Percentiles rank a stretch among this genome's conserved stretches.
Evolutionary conservation across 176 grass and related monocot genomes (phyloP).

Genomic region (Calamus simplicifolius): DNA sequence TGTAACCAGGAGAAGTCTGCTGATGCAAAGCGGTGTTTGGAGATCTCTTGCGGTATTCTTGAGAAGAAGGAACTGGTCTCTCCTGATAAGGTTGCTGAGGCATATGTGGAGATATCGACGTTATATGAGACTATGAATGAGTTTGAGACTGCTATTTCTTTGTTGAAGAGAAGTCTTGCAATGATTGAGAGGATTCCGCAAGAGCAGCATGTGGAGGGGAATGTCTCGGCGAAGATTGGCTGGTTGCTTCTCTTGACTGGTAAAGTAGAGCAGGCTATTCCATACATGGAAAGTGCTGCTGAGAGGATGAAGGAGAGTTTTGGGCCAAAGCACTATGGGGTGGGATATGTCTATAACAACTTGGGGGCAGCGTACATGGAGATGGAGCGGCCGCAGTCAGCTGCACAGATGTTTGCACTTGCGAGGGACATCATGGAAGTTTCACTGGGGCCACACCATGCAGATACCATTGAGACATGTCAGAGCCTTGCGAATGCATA

Average conservation of each 20-base stretch:
- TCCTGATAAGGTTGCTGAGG: slow-evolving; percentile 57
- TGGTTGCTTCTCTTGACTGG: slow-evolving; percentile 80
- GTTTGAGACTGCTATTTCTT: slow-evolving; percentile 61
- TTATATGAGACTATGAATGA: slow-evolving; percentile 70
- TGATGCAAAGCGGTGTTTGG: slow-evolving; percentile 74
- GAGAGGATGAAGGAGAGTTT: slow-evolving; percentile 87
- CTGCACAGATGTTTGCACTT: slow-evolving; percentile 81
- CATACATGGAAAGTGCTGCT: slow-evolving; percentile 59
- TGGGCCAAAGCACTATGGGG: slow-evolving; percentile 73
- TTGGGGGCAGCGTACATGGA: slow-evolving; percentile 84
- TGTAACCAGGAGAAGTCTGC: slow-evolving; percentile 50
- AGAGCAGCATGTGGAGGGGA: slow-evolving; percentile 80
- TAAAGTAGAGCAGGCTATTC: slow-evolving; percentile 56
- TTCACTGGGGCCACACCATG: slow-evolving; percentile 66
- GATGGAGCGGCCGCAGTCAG: slow-evolving; percentile 65
- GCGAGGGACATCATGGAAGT: slow-evolving; percentile 83
- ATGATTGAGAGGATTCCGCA: slow-evolving; percentile 86
- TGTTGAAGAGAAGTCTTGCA: slow-evolving; percentile 64
- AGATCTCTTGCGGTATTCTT: slow-evolving; percentile 51
- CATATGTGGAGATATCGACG: slow-evolving; percentile 49
- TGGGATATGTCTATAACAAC: slow-evolving; percentile 89
- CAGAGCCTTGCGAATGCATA: slow-evolving; percentile 95
- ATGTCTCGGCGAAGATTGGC: slow-evolving; percentile 62
- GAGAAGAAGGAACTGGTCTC: slow-evolving; percentile 45
- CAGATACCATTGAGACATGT: slow-evolving; percentile 72